phyloP scores from a whole-genome alignment of 306 rosid species.

The Cicer cuneatum region DNA sequence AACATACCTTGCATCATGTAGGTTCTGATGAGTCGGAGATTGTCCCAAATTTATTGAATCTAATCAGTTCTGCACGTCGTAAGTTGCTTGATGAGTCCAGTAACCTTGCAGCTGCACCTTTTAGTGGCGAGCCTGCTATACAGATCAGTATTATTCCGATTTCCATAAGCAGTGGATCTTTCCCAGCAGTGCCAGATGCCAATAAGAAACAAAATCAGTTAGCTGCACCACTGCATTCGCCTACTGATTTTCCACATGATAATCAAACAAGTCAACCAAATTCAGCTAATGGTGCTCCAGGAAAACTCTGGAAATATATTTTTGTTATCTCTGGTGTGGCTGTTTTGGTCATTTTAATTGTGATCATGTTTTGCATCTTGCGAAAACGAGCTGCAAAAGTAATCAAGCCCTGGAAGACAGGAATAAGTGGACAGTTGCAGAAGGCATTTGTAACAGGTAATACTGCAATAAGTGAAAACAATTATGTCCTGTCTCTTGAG shows the following conservation, averaged over 20 bases:
- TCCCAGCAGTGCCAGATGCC: constrained; percentile 65
- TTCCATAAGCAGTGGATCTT: constrained; percentile 81
- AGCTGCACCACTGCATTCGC: constrained; percentile 43
- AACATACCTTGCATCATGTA: constrained; percentile 49
- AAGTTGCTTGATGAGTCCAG: constrained; percentile 70
- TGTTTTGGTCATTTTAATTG: constrained; percentile 53
- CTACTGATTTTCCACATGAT: constrained; percentile 32
- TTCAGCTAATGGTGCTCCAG: constrained; percentile 44
- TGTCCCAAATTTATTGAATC: constrained; percentile 40
- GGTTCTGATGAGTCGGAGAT: constrained; percentile 50
- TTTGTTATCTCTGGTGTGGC: constrained; percentile 50
- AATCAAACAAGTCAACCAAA: constrained; percentile 38
- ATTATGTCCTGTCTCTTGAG: constrained; percentile 5
- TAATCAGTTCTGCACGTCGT: constrained; percentile 62
- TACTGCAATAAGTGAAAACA: constrained; percentile 20
- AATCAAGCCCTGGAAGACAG: constrained; percentile 92
- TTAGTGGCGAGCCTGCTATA: constrained; percentile 44
- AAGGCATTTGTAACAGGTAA: constrained; percentile 95
- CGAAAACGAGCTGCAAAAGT: constrained; percentile 66
- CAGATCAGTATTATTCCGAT: constrained; percentile 57
- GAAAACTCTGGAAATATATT: constrained; percentile 57
- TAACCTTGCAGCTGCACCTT: constrained; percentile 81
- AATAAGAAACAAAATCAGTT: constrained; percentile 47
- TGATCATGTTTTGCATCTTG: constrained; percentile 61
- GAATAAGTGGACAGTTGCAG: constrained; percentile 96